phyloP scores from a whole-genome alignment of 2,329 filamentous ascomycete genomes.

The Aureobasidium zeae region DNA sequence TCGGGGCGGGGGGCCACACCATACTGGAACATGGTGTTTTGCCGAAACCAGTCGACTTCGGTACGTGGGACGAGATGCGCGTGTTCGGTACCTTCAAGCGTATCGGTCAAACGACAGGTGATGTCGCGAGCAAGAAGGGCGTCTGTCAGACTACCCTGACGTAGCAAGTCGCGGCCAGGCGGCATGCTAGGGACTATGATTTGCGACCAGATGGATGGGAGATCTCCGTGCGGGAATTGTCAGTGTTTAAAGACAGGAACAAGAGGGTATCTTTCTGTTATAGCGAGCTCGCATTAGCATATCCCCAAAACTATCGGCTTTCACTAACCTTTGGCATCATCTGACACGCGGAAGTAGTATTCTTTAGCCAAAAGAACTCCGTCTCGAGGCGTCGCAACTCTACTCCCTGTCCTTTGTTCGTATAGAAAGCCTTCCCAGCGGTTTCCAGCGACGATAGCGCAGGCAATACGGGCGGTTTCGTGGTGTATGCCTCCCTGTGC shows the following conservation, averaged over 20 bases:
- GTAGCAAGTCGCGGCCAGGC: neutral
- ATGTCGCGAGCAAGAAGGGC: constrained; percentile 6
- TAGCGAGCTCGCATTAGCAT: neutral
- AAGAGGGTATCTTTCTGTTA: neutral
- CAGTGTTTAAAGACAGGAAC: constrained; percentile 4
- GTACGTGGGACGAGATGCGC: neutral
- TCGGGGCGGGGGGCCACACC: neutral
- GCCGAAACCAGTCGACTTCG: constrained; percentile 1
- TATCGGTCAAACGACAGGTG: neutral
- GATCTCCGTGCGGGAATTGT: neutral
- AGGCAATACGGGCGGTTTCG: constrained; percentile 7
- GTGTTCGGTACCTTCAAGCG: constrained; percentile 3
- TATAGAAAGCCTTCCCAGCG: constrained; percentile 9
- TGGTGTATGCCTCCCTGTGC: constrained; percentile 12
- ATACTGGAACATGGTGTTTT: neutral
- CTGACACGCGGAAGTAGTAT: constrained; percentile 9
- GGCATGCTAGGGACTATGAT: neutral
- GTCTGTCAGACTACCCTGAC: neutral
- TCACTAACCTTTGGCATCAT: neutral
- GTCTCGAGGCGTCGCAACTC: neutral
- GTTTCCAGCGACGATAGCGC: constrained; percentile 15
- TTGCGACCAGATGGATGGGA: neutral
- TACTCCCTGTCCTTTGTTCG: neutral
- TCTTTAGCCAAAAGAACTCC: neutral
- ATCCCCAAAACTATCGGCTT: neutral